phyloP scores from a whole-genome alignment of 305 asterid species.

The Petunia hybrid region DNA sequence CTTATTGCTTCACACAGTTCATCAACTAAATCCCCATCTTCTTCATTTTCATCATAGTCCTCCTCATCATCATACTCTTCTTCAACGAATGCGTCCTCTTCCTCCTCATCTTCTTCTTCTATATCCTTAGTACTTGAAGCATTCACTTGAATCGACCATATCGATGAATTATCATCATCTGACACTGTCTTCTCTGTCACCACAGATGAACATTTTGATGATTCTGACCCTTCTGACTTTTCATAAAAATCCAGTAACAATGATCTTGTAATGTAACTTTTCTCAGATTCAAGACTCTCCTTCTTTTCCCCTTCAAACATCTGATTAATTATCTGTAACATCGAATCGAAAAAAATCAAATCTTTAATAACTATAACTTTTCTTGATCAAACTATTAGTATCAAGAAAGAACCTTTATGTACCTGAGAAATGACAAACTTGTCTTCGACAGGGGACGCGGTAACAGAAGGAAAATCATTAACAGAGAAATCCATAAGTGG shows the following conservation, averaged over 20 bases:
- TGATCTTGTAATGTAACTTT: conserved; percentile 64
- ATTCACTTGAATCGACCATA: conserved; percentile 86
- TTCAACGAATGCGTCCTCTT: conserved; percentile 27
- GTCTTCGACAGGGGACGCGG: conserved; percentile 50
- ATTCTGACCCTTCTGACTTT: conserved; percentile 49
- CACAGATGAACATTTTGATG: conserved; percentile 55
- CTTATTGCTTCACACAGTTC: conserved; percentile 78
- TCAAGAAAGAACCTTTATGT: neutral
- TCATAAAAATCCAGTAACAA: conserved; percentile 81
- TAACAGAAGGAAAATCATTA: conserved; percentile 39
- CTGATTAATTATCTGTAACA: conserved; percentile 37
- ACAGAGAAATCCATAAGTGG: conserved; percentile 59
- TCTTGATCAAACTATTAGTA: neutral
- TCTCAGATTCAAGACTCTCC: conserved; percentile 49
- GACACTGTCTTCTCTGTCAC: conserved; percentile 46
- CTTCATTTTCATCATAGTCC: conserved; percentile 33
- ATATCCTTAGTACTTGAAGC: conserved; percentile 61
- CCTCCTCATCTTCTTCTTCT: conserved; percentile 44
- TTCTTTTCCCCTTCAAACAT: conserved; percentile 44
- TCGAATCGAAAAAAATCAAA: neutral
- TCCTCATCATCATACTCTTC: conserved; percentile 36
- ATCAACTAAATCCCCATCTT: conserved; percentile 44
- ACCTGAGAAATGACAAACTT: conserved; percentile 65
- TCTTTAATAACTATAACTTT: neutral
- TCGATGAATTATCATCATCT: conserved; percentile 59